Percentiles rank a stretch among this genome's conserved stretches.
Evolutionary conservation across 2,329 filamentous ascomycete species (phyloP).

Genomic region (Trichoderma sp.): DNA sequence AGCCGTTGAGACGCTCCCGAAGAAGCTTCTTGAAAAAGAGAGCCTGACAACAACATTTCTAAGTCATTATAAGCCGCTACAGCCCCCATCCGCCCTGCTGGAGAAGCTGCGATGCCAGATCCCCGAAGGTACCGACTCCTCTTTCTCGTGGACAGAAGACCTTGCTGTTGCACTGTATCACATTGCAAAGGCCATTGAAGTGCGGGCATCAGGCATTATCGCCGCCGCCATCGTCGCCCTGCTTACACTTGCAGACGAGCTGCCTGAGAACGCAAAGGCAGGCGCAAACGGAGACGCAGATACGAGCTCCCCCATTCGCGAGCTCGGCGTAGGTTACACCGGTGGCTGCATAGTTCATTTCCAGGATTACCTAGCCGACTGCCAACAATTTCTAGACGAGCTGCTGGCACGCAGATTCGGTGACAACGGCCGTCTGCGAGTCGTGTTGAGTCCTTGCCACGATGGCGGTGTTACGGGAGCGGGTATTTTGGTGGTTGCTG

Average conservation of each 20-base stretch:
- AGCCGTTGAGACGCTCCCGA: slow-evolving; percentile 49
- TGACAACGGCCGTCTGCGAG: slow-evolving; percentile 36
- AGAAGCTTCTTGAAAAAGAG: slow-evolving; percentile 55
- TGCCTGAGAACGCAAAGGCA: slow-evolving; percentile 40
- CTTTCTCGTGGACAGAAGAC: slow-evolving; percentile 62
- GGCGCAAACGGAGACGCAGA: slow-evolving; percentile 7
- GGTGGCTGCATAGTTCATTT: slow-evolving; percentile 80
- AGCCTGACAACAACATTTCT: slow-evolving; percentile 70
- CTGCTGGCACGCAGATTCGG: slow-evolving; percentile 40
- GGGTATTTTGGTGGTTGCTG: slow-evolving; percentile 57
- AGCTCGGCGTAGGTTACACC: slow-evolving; percentile 75
- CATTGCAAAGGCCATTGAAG: slow-evolving; percentile 68
- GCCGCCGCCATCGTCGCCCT: slow-evolving; percentile 71
- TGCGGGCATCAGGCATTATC: slow-evolving; percentile 70
- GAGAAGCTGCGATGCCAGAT: slow-evolving; percentile 53
- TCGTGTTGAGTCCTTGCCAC: slow-evolving; percentile 56
- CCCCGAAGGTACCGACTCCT: slow-evolving; percentile 43
- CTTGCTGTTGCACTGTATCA: slow-evolving; percentile 59
- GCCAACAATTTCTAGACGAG: slow-evolving; percentile 64
- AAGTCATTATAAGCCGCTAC: slow-evolving; percentile 63
- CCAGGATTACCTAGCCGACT: slow-evolving; percentile 68
- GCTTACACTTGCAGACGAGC: slow-evolving; percentile 65
- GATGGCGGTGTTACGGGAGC: slow-evolving; percentile 62
- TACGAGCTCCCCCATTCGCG: slow-evolving; percentile 34
- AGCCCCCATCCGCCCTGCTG: slow-evolving; percentile 41